Base-by-base conservation (phyloP, 2,329 filamentous ascomycete species). In the Cladophialophora bantiana region DNA sequence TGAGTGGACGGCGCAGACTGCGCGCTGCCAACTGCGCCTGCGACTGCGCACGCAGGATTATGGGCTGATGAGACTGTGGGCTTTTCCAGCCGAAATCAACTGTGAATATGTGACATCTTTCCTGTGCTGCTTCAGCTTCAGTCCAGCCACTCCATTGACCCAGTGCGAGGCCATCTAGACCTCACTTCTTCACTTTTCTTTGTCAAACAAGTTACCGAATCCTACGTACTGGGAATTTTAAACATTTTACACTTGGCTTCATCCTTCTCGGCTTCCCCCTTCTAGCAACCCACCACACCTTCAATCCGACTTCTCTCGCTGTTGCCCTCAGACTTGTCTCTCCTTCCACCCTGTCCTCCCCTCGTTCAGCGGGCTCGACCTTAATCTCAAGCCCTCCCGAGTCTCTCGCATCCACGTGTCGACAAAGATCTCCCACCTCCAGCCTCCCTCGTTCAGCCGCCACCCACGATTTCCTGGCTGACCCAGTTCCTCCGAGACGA, bases 201-300 rank as follows among this genome's bases (percentile, higher is more conserved):
- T n/a, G 52, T 31, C 13, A 26, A 13, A n/a, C 52, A 7, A 26
- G 26, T 26, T 26, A 3, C 26, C 26, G 26, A 3, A 26, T 26
- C 26, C 26, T 3, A 26, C 26, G 26, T 26, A 26, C 26, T 26
- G 26, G 26, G 26, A 26, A 26, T 26, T 26, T 34, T 15, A 34
- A 34, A 26, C 48, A 48, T 45, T 59, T 34, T 40, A 50, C 40
- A 59, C 32, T 26, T 59, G 57, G 57, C 57, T 36, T 59, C 40
- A 15, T 34, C n/a, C 38, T 50, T 59, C 38, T 31, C 45, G 40
- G 26, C 45, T 31, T 40, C 57, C 26, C 53, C 56, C 57, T 45
- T 59, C 45, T 40, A 45, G 12, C 34, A 34, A 50, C 34, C 57
- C 57, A 50, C 57, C 45, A 50, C 45, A 20, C 45, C 45, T 50